Evolutionary conservation across 2,329 filamentous ascomycete genomes (phyloP).

Genomic region (Lecanicillium sp.): DNA sequence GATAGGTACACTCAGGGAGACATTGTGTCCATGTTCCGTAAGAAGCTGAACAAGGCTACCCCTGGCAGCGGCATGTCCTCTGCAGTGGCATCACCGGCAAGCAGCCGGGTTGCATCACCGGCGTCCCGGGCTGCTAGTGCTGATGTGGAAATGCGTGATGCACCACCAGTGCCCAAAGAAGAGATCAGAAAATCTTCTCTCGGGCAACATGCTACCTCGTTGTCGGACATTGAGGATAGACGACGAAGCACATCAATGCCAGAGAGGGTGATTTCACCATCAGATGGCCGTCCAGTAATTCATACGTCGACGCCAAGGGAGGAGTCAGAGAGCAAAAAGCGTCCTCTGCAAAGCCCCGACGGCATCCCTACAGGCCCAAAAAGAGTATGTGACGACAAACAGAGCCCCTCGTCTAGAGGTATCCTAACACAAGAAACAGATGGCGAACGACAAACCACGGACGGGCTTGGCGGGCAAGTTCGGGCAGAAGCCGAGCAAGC

Average conservation of each 20-base stretch:
- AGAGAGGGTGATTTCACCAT: not conserved
- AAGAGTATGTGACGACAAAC: constrained; percentile 26
- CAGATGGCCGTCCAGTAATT: constrained; percentile 17
- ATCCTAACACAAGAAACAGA: constrained; percentile 20
- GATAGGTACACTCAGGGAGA: constrained; percentile 67
- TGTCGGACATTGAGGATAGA: constrained; percentile 3
- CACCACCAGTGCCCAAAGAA: not conserved
- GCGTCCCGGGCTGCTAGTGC: constrained; percentile 8
- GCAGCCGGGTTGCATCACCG: constrained; percentile 2
- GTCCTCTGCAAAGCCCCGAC: constrained; percentile 30
- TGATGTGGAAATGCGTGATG: constrained; percentile 10
- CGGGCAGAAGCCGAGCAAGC: constrained; percentile 19
- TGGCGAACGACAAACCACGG: constrained; percentile 21
- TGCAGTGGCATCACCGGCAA: constrained; percentile 10
- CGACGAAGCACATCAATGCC: constrained; percentile 13
- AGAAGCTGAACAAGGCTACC: constrained; percentile 29
- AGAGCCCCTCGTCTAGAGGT: not conserved
- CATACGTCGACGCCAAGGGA: constrained; percentile 22
- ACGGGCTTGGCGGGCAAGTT: constrained; percentile 27
- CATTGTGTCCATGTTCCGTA: constrained; percentile 40
- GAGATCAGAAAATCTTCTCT: constrained; percentile 11
- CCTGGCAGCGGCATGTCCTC: constrained; percentile 11
- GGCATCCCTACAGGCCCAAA: constrained; percentile 25
- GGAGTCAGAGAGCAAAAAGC: constrained; percentile 29
- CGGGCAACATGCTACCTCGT: constrained; percentile 14